These are phyloP conservation scores for Simmondsia chinensis DNA, from an alignment of 148 eudicot species.

Conservation along the genomic window DNA sequence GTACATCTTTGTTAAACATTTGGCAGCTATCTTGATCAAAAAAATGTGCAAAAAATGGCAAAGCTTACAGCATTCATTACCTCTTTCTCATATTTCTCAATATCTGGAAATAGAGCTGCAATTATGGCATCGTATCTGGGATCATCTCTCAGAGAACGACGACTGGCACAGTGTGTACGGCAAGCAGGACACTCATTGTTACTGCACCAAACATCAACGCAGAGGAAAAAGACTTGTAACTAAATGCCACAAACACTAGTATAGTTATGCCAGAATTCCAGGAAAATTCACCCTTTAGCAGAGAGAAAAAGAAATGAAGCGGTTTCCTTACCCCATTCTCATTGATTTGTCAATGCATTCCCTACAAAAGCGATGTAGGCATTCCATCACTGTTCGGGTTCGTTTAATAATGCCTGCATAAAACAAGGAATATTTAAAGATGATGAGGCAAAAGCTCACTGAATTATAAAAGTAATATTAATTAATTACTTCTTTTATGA, in stretches of 20 bases:
- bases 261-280: no score
- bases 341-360: slow-evolving; percentile 90
- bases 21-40: not conserved
- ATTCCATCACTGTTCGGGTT: slow-evolving; percentile 80
- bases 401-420: slow-evolving; percentile 54
- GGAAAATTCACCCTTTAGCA: no score
- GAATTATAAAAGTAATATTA: no score
- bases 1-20: not conserved
- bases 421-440: not conserved
- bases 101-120: slow-evolving; percentile 38
- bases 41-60: no score
- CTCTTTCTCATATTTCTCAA: slow-evolving; percentile 46
- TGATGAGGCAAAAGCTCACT: no score
- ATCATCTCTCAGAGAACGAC: slow-evolving; percentile 55
- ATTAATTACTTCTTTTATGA: no score
- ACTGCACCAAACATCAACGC: slow-evolving; percentile 14
- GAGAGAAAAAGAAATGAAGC: not conserved
- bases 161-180: slow-evolving; percentile 55
- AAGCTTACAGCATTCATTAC: not conserved
- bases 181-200: slow-evolving; percentile 57
- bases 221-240: not conserved
- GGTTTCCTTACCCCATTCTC: slow-evolving; percentile 58
- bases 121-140: slow-evolving; percentile 35
- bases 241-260: not conserved
- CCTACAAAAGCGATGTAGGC: slow-evolving; percentile 79